Conservation (phyloP, 352 stramenopile species). For the Phytopythium montanum region DNA sequence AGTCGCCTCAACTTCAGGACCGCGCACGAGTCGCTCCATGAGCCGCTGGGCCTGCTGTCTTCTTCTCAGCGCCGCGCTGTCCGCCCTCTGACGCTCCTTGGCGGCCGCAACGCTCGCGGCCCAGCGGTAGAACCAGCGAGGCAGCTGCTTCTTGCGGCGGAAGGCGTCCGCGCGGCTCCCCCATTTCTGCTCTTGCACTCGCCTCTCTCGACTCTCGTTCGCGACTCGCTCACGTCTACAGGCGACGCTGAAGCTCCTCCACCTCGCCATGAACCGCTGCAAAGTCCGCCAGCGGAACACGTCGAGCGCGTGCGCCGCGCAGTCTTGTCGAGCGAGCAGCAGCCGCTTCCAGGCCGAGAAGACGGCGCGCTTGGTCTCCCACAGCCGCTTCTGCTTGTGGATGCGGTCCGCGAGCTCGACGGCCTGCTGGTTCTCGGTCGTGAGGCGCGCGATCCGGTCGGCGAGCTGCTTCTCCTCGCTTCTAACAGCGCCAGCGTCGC, state of each 20-base stretch:
- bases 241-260: constrained; percentile 11
- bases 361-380: neutral
- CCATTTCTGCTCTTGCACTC: constrained; percentile 20
- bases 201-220: constrained; percentile 10
- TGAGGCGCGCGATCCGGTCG: constrained; percentile 29
- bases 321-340: neutral
- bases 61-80: constrained; percentile 20
- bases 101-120: constrained; percentile 11
- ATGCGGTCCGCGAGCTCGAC: constrained; percentile 23
- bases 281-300: constrained; percentile 21
- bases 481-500: neutral
- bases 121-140: constrained; percentile 56
- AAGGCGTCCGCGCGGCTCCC: constrained; percentile 24
- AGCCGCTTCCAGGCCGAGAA: constrained; percentile 8
- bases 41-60: constrained; percentile 33
- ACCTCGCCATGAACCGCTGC: constrained; percentile 15
- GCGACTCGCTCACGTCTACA: constrained; percentile 1
- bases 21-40: constrained; percentile 33
- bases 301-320: neutral
- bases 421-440: constrained; percentile 26
- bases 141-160: constrained; percentile 28
- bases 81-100: constrained; percentile 25
- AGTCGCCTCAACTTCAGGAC: constrained; percentile 1
- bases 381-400: constrained; percentile 13
- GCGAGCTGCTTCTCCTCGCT: constrained; percentile 14